Percentiles rank a stretch among this genome's conserved stretches.
Evolutionary conservation across 495 filamentous ascomycete genomes (phyloP).

Genomic region (Lepidopterella palustris): DNA sequence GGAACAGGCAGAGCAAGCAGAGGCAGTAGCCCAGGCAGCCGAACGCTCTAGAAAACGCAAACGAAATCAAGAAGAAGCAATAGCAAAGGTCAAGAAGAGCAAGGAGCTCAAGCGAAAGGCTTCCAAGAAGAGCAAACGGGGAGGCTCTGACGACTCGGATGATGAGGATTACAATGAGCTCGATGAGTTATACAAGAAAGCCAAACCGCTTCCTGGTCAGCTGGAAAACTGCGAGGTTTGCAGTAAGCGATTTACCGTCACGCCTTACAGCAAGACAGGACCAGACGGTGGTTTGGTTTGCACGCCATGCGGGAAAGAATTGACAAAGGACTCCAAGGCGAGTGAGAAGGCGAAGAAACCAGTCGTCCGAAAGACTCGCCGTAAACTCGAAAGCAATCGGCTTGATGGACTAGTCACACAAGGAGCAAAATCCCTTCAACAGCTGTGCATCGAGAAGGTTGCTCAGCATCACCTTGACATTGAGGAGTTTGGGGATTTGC

Average conservation of each 20-base stretch:
- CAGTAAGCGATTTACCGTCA: conserved; percentile 86
- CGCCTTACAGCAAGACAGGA: conserved; percentile 77
- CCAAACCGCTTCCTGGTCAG: conserved; percentile 71
- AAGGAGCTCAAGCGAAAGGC: conserved; percentile 57
- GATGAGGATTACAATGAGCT: conserved; percentile 43
- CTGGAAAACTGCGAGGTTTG: conserved; percentile 83
- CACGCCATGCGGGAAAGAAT: conserved; percentile 72
- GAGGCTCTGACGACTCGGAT: conserved; percentile 37
- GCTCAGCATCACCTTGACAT: conserved; percentile 75
- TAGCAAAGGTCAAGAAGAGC: conserved; percentile 70
- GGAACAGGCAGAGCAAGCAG: conserved; percentile 32
- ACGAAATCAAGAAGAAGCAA: conserved; percentile 52
- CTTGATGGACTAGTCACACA: conserved; percentile 64
- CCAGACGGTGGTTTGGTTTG: conserved; percentile 80
- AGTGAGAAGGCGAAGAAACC: conserved; percentile 60
- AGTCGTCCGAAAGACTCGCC: conserved; percentile 47
- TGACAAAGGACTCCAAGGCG: conserved; percentile 49
- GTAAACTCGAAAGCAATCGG: conserved; percentile 69
- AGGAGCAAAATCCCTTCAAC: conserved; percentile 66
- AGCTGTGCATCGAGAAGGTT: conserved; percentile 78
- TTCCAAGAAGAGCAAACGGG: conserved; percentile 45
- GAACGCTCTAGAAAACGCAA: conserved; percentile 59
- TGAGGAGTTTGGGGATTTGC: conserved; percentile 77
- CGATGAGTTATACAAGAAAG: conserved; percentile 54
- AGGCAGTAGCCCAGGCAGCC: conserved; percentile 40